Conservation (phyloP, 352 stramenopile species). For the Phytophthora constricta region DNA sequence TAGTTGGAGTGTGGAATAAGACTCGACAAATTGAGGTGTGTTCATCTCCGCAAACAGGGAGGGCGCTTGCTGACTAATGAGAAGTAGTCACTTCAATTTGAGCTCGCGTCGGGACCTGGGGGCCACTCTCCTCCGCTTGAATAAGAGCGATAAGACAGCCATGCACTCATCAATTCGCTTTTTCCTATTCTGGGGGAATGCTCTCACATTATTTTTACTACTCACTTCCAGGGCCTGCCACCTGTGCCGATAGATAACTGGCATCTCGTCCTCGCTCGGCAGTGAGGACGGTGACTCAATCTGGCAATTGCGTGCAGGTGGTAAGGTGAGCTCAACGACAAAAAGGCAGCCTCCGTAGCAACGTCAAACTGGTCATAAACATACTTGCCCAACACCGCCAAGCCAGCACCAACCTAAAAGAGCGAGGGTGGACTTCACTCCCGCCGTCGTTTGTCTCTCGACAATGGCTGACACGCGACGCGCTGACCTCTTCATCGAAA, state of each 20-base stretch:
- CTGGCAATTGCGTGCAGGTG: not conserved
- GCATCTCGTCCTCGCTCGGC: conserved; percentile 17
- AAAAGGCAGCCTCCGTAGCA: too few species aligned
- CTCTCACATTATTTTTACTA: conserved; percentile 10
- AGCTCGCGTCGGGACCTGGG: too few species aligned
- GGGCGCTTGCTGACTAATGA: not conserved
- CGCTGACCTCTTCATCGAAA: conserved; percentile 63
- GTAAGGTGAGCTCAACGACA: conserved; percentile 2
- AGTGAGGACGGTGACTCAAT: conserved; percentile 19
- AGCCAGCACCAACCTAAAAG: too few species aligned
- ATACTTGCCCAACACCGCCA: too few species aligned
- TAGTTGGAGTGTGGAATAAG: not conserved
- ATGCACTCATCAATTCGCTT: conserved; percentile 8
- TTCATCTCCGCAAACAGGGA: too few species aligned
- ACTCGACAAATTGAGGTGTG: too few species aligned
- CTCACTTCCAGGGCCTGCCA: conserved; percentile 2
- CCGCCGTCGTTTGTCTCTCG: too few species aligned
- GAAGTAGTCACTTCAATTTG: not conserved
- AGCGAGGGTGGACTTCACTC: too few species aligned
- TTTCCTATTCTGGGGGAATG: conserved; percentile 21
- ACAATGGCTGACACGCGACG: conserved; percentile 65
- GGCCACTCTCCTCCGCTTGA: too few species aligned
- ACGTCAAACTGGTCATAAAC: too few species aligned
- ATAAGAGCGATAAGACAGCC: not conserved
- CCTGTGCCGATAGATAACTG: conserved; percentile 5